Evolutionary conservation across 139 green algal genomes (phyloP).

Genomic region (Marvania coccoides): DNA sequence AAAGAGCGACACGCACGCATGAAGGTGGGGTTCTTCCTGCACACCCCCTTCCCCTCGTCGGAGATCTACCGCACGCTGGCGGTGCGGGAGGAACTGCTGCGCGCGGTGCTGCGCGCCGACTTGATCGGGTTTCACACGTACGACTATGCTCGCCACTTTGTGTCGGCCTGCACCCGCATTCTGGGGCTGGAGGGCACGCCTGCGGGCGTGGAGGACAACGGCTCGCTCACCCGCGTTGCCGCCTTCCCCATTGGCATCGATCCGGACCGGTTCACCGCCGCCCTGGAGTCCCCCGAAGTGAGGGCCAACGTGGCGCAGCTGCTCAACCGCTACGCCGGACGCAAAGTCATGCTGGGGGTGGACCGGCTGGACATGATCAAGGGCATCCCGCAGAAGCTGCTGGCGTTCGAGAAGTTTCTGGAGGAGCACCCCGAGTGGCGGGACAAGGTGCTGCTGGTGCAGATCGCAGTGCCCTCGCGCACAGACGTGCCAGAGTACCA

Average conservation of each 20-base stretch:
- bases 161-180: conserved; percentile 83
- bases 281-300: conserved; percentile 80
- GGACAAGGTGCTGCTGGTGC: conserved; percentile 92
- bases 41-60: conserved; percentile 81
- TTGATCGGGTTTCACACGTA: conserved; percentile 94
- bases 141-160: conserved; percentile 93
- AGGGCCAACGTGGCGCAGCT: conserved; percentile 85
- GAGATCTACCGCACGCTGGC: conserved; percentile 84
- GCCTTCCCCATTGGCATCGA: conserved; percentile 98
- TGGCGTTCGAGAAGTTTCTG: conserved; percentile 99
- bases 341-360: conserved; percentile 97
- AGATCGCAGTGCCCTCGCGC: conserved; percentile 95
- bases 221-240: conserved; percentile 69
- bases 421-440: conserved; percentile 93
- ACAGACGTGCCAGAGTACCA: conserved; percentile 96
- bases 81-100: conserved; percentile 78
- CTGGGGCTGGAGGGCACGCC: conserved; percentile 84
- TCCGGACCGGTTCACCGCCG: conserved; percentile 84
- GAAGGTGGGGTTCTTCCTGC: conserved; percentile 88
- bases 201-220: conserved; percentile 91
- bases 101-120: conserved; percentile 75
- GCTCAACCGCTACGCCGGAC: conserved; percentile 69
- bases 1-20: conserved; percentile 72
- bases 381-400: conserved; percentile 98
- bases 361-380: conserved; percentile 99